Conservation (phyloP, 495 filamentous ascomycete genomes). For the Penicillium coprophilum region DNA sequence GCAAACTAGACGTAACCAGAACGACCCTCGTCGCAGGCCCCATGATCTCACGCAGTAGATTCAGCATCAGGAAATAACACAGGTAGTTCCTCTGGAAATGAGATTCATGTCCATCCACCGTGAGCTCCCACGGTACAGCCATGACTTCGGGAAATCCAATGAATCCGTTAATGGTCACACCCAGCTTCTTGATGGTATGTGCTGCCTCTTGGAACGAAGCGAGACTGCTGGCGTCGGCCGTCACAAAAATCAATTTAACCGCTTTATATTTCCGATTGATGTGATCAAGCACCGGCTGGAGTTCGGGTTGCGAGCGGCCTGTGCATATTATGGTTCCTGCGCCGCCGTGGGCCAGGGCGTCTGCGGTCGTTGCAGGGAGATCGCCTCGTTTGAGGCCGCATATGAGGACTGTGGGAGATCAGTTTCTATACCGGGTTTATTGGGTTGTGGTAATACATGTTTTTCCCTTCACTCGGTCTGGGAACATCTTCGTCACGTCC, state of each 20-base stretch:
- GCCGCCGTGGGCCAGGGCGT: conserved; percentile 30
- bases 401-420: conserved; percentile 19
- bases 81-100: conserved; percentile 33
- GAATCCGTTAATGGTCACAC: conserved; percentile 24
- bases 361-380: conserved; percentile 20
- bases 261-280: conserved; percentile 29
- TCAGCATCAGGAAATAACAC: conserved; percentile 24
- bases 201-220: conserved; percentile 20
- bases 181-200: conserved; percentile 15
- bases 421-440: conserved; percentile 7
- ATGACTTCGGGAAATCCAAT: conserved; percentile 22
- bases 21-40: conserved; percentile 14
- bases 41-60: conserved; percentile 16
- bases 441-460: conserved; percentile 29
- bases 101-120: conserved; percentile 23
- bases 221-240: conserved; percentile 18
- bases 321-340: conserved; percentile 46
- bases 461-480: conserved; percentile 37
- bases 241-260: conserved; percentile 24
- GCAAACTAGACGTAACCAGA: conserved; percentile 25
- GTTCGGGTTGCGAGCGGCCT: conserved; percentile 38
- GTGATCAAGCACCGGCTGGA: conserved; percentile 41
- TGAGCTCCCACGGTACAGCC: conserved; percentile 22
- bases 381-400: conserved; percentile 17
- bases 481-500: conserved; percentile 37